Percentiles rank a stretch among this genome's conserved stretches.
Evolutionary conservation across 2,329 filamentous ascomycete genomes (phyloP).

Genomic region (Apiospora arundinis): DNA sequence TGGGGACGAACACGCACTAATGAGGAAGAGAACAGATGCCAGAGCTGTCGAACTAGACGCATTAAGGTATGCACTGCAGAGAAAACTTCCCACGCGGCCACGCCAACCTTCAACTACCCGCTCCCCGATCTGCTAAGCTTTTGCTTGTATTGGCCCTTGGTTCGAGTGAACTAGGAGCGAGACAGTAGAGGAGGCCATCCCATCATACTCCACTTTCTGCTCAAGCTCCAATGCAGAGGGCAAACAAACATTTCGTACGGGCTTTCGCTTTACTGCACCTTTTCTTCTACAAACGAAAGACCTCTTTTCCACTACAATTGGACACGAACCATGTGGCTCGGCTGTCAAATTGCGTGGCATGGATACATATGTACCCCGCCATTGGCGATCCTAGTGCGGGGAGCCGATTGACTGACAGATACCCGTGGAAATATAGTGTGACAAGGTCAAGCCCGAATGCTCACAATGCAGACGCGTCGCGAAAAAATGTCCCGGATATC

Average conservation of each 20-base stretch:
- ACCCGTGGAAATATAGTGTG: conserved; percentile 53
- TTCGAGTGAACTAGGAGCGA: conserved; percentile 1
- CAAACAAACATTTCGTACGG: not conserved
- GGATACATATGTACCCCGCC: conserved; percentile 1
- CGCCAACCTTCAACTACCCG: conserved; percentile 17
- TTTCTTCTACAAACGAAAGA: too few species aligned
- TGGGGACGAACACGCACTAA: not conserved
- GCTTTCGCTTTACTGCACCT: not conserved
- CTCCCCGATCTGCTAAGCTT: conserved; percentile 16
- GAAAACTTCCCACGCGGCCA: conserved; percentile 15
- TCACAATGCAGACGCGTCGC: conserved; percentile 66
- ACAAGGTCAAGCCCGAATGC: conserved; percentile 65
- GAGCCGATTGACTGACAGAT: conserved; percentile 23
- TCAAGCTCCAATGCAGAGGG: not conserved
- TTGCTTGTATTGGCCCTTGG: not conserved
- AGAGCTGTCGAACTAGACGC: conserved; percentile 58
- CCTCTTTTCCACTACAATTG: not conserved
- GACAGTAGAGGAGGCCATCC: not conserved
- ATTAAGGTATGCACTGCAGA: conserved; percentile 55
- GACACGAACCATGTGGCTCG: conserved; percentile 21
- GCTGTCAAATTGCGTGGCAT: not conserved
- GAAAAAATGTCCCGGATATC: conserved; percentile 68
- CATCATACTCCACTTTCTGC: not conserved
- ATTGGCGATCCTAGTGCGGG: conserved; percentile 10
- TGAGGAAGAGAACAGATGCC: conserved; percentile 41